Evolutionary conservation across 257 asterid species (phyloP).

Genomic region (Ehretia macrophylla): DNA sequence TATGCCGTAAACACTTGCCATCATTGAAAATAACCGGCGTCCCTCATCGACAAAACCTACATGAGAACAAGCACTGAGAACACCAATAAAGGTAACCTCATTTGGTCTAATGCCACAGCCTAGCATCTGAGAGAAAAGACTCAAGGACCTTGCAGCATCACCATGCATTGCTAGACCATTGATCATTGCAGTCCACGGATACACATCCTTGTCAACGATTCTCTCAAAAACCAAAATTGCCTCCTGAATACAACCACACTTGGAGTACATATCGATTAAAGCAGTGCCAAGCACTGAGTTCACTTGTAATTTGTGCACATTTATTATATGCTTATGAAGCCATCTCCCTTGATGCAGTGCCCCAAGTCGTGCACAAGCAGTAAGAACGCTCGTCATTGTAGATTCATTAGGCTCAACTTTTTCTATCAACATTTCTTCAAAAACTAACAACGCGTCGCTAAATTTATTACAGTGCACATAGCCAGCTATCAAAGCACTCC

Average conservation of each 20-base stretch:
- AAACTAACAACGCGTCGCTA: slow-evolving; percentile 29
- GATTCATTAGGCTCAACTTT: slow-evolving; percentile 34
- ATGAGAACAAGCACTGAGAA: slow-evolving; percentile 51
- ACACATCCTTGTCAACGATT: slow-evolving; percentile 28
- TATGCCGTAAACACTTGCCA: slow-evolving; percentile 35
- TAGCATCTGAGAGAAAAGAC: slow-evolving; percentile 37
- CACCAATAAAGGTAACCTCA: slow-evolving; percentile 43
- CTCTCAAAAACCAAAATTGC: slow-evolving; percentile 33
- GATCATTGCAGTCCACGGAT: slow-evolving; percentile 51
- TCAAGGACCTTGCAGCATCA: slow-evolving; percentile 28
- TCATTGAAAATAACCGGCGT: slow-evolving; percentile 20
- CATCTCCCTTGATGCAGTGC: slow-evolving; percentile 43
- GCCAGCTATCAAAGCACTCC: slow-evolving; percentile 48
- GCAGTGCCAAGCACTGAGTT: slow-evolving; percentile 44
- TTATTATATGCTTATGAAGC: slow-evolving; percentile 27
- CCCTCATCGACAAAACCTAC: slow-evolving; percentile 49
- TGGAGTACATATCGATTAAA: slow-evolving; percentile 50
- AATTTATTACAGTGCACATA: slow-evolving; percentile 27
- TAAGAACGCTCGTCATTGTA: slow-evolving; percentile 37
- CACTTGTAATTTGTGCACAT: slow-evolving; percentile 10
- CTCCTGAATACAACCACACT: slow-evolving; percentile 46
- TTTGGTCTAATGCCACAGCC: slow-evolving; percentile 40
- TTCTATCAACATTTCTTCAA: slow-evolving; percentile 32
- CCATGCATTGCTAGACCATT: slow-evolving; percentile 50
- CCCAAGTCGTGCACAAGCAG: slow-evolving; percentile 51